Percentiles rank a stretch among this genome's conserved stretches.
Conservation (phyloP, 1,284 basidiomycete species). For the Apiotrichum porosum region DNA sequence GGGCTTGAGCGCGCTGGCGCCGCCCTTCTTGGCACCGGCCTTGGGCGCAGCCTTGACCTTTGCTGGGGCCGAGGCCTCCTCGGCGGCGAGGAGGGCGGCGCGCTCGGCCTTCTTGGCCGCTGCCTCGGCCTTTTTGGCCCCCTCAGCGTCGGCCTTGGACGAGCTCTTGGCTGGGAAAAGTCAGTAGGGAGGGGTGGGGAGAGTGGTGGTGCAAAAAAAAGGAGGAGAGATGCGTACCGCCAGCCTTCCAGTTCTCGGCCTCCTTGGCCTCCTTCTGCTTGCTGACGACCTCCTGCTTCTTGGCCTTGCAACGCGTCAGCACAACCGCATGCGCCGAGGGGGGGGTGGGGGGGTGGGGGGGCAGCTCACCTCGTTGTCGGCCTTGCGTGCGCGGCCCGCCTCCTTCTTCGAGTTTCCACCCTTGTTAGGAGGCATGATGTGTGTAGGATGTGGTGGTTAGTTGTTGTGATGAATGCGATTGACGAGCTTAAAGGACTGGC, state of each 20-base stretch:
- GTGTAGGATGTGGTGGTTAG: background rate
- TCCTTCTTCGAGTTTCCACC: slow-evolving; percentile 82
- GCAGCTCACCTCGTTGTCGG: slow-evolving; percentile 71
- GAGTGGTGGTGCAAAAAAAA: too few relatives aligned
- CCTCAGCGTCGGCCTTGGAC: slow-evolving; percentile 63
- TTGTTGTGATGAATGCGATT: background rate
- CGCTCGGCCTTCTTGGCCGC: slow-evolving; percentile 53
- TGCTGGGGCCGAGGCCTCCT: slow-evolving; percentile 64
- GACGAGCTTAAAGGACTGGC: too few relatives aligned
- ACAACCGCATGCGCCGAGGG: background rate
- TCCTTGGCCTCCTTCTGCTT: slow-evolving; percentile 56
- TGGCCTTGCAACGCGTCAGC: slow-evolving; percentile 54
- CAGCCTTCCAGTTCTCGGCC: slow-evolving; percentile 70
- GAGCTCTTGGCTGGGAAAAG: slow-evolving; percentile 36
- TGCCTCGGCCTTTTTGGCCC: too few relatives aligned
- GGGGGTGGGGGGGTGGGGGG: background rate
- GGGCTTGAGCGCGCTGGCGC: slow-evolving; percentile 9
- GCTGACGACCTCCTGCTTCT: slow-evolving; percentile 37
- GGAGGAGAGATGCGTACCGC: slow-evolving; percentile 52
- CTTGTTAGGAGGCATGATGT: slow-evolving; percentile 71
- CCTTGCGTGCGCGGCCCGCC: slow-evolving; percentile 79
- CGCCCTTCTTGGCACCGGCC: slow-evolving; percentile 38
- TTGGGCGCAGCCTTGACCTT: slow-evolving; percentile 57
- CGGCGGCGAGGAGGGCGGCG: slow-evolving; percentile 61
- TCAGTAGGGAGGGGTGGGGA: background rate